Conservation (phyloP, 176 grass and related monocot genomes). For the Pontederia paniculata region DNA sequence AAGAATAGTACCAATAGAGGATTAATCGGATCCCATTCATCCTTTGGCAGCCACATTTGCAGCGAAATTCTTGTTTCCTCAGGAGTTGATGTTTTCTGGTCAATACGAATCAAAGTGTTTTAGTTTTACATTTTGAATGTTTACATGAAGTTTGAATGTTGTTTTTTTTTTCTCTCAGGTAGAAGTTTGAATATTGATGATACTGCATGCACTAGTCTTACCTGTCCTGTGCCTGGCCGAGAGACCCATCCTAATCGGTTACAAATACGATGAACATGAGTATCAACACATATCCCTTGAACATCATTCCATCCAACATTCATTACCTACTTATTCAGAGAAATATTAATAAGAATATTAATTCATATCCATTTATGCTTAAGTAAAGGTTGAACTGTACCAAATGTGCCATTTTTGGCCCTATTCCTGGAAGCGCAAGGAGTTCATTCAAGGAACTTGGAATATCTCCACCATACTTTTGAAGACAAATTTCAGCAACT, state of each 20-base stretch:
- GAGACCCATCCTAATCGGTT: slow-evolving; percentile 94
- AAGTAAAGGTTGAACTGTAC: slow-evolving; percentile 26
- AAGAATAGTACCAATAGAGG: slow-evolving; percentile 53
- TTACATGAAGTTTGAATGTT: no score
- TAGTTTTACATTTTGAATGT: background rate
- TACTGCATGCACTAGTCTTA: slow-evolving; percentile 17
- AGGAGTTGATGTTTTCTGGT: slow-evolving; percentile 73
- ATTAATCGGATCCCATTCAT: slow-evolving; percentile 92
- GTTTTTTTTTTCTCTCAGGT: no score
- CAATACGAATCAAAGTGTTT: background rate
- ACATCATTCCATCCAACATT: slow-evolving; percentile 92
- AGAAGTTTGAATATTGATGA: background rate
- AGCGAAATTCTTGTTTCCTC: slow-evolving; percentile 88
- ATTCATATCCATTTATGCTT: slow-evolving; percentile 1
- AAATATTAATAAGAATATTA: background rate
- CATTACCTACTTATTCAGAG: slow-evolving; percentile 55
- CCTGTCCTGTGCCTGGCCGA: slow-evolving; percentile 59
- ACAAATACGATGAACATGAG: slow-evolving; percentile 96
- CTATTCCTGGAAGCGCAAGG: slow-evolving; percentile 79
- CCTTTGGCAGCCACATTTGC: slow-evolving; percentile 84
- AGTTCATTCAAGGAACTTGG: slow-evolving; percentile 58
- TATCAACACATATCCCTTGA: slow-evolving; percentile 97
- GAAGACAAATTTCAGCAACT: slow-evolving; percentile 71
- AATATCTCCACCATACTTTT: slow-evolving; percentile 78
- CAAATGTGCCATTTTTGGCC: slow-evolving; percentile 96